Base-by-base conservation (phyloP, 1,139 yeast species). In the Hyphopichia burtonii region DNA sequence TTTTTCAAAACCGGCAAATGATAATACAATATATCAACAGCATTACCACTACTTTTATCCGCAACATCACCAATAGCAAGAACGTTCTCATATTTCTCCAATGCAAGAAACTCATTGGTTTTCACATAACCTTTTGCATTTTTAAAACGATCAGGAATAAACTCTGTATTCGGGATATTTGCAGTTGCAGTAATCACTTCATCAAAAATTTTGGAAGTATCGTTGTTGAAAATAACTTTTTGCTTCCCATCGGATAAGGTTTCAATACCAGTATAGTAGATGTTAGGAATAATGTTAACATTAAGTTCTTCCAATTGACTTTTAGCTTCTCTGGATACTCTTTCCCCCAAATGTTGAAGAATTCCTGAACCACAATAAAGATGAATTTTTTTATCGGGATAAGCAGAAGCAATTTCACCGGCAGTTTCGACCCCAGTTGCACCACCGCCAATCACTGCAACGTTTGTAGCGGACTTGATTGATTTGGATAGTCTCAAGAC, bases 371-470 rank as follows among this genome's bases (percentile, higher is more conserved):
- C 71, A 11, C 68, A 56, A 44, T 53, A 61, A 31, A 69, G 54
- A 6, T 59, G 56, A 16, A 67, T 58, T 12, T 50, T 39, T 10
- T 48, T 45, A 11, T 46, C 46, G 2, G 53, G 46, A 37, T 45
- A 61, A 19, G 43, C 44, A 17, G 41, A 46, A 3, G 61, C 70
- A 20, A 69, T 50, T 43, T 69, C 75, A 4, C 69, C 71, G 6
- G 68, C 65, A 6, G 57, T 46, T 48, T 70, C 75, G 17, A 67
- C 70, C n/a, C 74, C 75, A 6, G 74, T 65, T 10, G 66, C 49
- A 4, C 75, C 75, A 20, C 70, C 75, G 2, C 76, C 76, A 27
- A 69, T 44, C 4, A 70, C 52, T 2, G 71, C 71, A 31, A 70
- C 58, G 5, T 45, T 41, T 16, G 53, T 44, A 9, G 70, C 61